Base-by-base conservation (phyloP, 164 flowering plant species). In the Kalanchoe fedtschenkoi region DNA sequence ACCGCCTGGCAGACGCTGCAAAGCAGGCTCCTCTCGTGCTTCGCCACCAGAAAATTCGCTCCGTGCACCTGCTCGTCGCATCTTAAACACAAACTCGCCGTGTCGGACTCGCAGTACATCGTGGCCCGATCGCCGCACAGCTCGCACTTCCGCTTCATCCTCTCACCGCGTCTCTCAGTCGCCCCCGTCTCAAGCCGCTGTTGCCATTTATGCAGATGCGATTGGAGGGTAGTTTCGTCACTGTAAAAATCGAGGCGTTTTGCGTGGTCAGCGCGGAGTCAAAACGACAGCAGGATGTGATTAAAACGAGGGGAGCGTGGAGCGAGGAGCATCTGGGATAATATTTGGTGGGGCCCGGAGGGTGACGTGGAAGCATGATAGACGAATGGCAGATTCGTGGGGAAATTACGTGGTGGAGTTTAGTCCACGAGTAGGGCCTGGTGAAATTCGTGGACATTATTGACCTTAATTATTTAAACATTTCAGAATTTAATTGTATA, bases 31-130 rank as follows among this genome's bases (percentile, higher is more conserved):
- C 91, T 67, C 0, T 63, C 54, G 66, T 85, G 91, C 67, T 79
- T 80, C 16, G 85, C 91, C 0, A 77, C 95, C 4, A 87, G 78
- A 60, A 89, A 89, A 62, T 89, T 89, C 11, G 95, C 96, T 10
- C 74, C 53, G 81, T 89, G 96, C n/a, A 89, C 91, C 41, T 71
- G 76, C 63, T 75, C 81, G 56, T 89, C 96, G 57, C 96, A 89
- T 63, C 65, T 71, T 88, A 84, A 83, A 69, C 96, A 89, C 54
- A 89, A 60, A 21, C 77, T 80, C 5, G 96, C 96, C 56, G 78
- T 72, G 68, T 89, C 96, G 58, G 96, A 81, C 39, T 82, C 91
- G 72, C 96, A 89, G 70, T 54, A 74, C 74, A 82, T 80, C 76
- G 75, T 75, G 24, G 91, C 96, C 34, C 62, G 58, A 28, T 28